phyloP scores from a whole-genome alignment of 768 basidiomycete genomes.

The Clathrus columnatus region DNA sequence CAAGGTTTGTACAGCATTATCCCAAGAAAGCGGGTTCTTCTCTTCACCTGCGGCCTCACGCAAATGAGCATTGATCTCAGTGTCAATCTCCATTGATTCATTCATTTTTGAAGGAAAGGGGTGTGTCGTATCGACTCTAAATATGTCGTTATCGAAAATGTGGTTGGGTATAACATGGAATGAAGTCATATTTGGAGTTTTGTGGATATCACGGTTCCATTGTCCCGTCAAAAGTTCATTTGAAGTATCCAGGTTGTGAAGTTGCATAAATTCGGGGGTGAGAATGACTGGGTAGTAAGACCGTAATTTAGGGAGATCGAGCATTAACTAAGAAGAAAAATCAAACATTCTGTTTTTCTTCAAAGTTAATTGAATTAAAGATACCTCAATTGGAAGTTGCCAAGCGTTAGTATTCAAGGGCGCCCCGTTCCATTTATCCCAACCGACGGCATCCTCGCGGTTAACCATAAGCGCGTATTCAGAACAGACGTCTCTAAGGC shows the following conservation, averaged over 20 bases:
- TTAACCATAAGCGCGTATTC: slow-evolving; percentile 37
- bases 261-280: slow-evolving; percentile 34
- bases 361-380: background rate
- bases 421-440: slow-evolving; percentile 32
- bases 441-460: slow-evolving; percentile 34
- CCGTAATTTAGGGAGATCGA: slow-evolving; percentile 35
- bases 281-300: slow-evolving; percentile 30
- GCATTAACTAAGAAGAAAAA: slow-evolving; percentile 30
- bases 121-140: slow-evolving; percentile 30
- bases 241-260: slow-evolving; percentile 28
- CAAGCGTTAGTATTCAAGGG: slow-evolving; percentile 24
- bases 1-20: slow-evolving; percentile 17
- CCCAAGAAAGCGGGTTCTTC: slow-evolving; percentile 14
- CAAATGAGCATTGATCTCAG: slow-evolving; percentile 16
- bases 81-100: slow-evolving; percentile 26
- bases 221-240: slow-evolving; percentile 30
- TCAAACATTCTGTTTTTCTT: slow-evolving; percentile 29
- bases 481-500: slow-evolving; percentile 24
- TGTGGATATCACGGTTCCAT: slow-evolving; percentile 31
- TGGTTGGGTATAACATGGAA: slow-evolving; percentile 30
- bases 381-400: slow-evolving; percentile 17
- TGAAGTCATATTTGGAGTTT: slow-evolving; percentile 22
- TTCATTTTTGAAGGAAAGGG: slow-evolving; percentile 20
- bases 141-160: slow-evolving; percentile 32
- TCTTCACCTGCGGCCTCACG: slow-evolving; percentile 17